These are phyloP conservation scores for Alternaria burnsii DNA, from an alignment of 2,329 filamentous ascomycete genomes.

Conservation along the genomic window DNA sequence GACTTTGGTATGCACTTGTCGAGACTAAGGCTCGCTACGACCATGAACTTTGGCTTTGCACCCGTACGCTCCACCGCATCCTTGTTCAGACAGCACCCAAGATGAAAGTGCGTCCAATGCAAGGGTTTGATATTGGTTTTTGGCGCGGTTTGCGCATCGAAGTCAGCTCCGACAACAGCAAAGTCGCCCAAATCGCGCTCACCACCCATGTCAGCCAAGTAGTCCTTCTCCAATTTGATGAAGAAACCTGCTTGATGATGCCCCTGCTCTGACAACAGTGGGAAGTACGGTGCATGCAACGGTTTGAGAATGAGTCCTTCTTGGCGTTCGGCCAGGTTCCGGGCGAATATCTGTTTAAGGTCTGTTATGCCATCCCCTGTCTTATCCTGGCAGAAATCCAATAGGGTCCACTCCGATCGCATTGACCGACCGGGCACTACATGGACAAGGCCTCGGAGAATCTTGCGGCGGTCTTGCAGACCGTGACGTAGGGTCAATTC, in stretches of 20 bases:
- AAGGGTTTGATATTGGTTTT: slow-evolving; percentile 63
- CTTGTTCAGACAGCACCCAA: slow-evolving; percentile 79
- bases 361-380: slow-evolving; percentile 41
- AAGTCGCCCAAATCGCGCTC: slow-evolving; percentile 74
- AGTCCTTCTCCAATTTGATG: slow-evolving; percentile 93
- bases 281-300: slow-evolving; percentile 77
- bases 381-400: slow-evolving; percentile 66
- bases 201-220: slow-evolving; percentile 79
- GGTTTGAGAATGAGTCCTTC: slow-evolving; percentile 87
- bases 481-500: slow-evolving; percentile 60
- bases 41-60: slow-evolving; percentile 67
- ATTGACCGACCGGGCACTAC: slow-evolving; percentile 69
- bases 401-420: slow-evolving; percentile 70
- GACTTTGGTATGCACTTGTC: slow-evolving; percentile 57
- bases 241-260: slow-evolving; percentile 56
- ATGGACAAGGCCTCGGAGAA: slow-evolving; percentile 66
- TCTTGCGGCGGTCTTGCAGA: slow-evolving; percentile 67
- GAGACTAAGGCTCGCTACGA: slow-evolving; percentile 66
- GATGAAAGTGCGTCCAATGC: slow-evolving; percentile 81
- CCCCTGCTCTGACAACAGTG: slow-evolving; percentile 36
- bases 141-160: slow-evolving; percentile 69
- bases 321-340: slow-evolving; percentile 69
- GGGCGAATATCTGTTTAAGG: slow-evolving; percentile 64
- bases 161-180: slow-evolving; percentile 77
- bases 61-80: slow-evolving; percentile 62